Evolutionary conservation across 2,329 filamentous ascomycete genomes (phyloP).

Genomic region (Arthrobotrys conoides): DNA sequence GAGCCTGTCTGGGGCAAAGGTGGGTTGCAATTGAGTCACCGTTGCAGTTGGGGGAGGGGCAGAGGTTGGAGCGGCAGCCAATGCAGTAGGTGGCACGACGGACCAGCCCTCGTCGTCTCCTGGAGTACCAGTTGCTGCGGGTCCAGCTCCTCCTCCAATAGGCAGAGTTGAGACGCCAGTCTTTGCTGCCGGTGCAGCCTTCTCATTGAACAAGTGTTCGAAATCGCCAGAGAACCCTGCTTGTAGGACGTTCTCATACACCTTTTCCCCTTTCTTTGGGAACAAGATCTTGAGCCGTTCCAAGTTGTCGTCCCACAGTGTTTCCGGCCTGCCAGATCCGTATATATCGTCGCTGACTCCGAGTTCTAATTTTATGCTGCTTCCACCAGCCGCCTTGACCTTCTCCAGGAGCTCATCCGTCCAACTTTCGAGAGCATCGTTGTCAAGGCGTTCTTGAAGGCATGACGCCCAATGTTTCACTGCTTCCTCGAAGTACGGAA

Average conservation of each 20-base stretch:
- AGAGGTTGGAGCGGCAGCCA: conserved; percentile 13
- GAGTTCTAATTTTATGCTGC: conserved; percentile 48
- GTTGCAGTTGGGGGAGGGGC: conserved; percentile 16
- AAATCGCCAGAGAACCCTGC: conserved; percentile 47
- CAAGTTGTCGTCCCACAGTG: conserved; percentile 20
- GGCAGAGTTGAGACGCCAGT: conserved; percentile 35
- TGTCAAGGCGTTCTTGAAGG: conserved; percentile 59
- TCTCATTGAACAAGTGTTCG: conserved; percentile 54
- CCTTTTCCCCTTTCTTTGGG: conserved; percentile 43
- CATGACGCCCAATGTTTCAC: conserved; percentile 48
- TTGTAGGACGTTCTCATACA: conserved; percentile 51
- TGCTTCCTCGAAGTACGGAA: conserved; percentile 51
- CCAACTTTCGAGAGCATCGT: conserved; percentile 45
- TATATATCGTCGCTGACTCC: conserved; percentile 46
- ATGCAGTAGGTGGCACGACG: conserved; percentile 42
- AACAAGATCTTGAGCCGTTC: conserved; percentile 34
- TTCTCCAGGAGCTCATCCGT: conserved; percentile 55
- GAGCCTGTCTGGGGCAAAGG: conserved; percentile 39
- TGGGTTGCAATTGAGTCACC: conserved; percentile 22
- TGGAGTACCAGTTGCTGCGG: conserved; percentile 1
- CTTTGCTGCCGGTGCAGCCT: conserved; percentile 26
- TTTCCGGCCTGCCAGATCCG: conserved; percentile 37
- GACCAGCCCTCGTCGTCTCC: conserved; percentile 55
- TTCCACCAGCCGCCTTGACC: conserved; percentile 29
- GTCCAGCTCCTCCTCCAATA: conserved; percentile 36